phyloP scores from a whole-genome alignment of 768 basidiomycete species.

The Brasilioporus rufonigricans region DNA sequence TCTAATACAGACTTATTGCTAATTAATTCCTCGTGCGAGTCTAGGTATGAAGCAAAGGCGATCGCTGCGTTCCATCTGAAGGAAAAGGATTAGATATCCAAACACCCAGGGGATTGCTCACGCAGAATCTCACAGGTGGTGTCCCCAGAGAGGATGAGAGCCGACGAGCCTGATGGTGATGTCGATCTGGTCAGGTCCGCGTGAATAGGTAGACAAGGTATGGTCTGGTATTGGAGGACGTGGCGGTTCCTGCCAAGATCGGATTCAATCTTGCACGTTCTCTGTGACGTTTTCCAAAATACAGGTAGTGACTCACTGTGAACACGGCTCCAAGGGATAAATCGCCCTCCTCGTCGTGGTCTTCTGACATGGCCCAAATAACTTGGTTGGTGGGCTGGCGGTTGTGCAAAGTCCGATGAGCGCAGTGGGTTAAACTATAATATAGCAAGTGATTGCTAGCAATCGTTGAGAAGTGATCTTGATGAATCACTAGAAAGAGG shows the following conservation, averaged over 20 bases:
- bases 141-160: constrained; percentile 79
- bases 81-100: no score
- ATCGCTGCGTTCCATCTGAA: constrained; percentile 84
- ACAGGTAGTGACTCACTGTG: constrained; percentile 43
- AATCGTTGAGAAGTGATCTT: no score
- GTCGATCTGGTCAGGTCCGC: constrained; percentile 27
- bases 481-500: no score
- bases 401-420: no score
- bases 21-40: constrained; percentile 49
- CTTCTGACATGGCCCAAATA: constrained; percentile 12
- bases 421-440: no score
- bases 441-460: no score
- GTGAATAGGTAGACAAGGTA: constrained; percentile 49
- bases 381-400: no score
- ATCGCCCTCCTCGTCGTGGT: constrained; percentile 28
- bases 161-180: constrained; percentile 73
- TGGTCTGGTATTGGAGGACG: constrained; percentile 68
- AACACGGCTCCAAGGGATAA: constrained; percentile 47
- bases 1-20: constrained; percentile 62
- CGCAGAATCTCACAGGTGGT: constrained; percentile 54
- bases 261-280: neutral
- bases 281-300: neutral
- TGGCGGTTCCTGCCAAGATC: constrained; percentile 47
- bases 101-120: no score
- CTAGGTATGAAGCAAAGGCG: constrained; percentile 68